Evolutionary conservation across 2,329 filamentous ascomycete species (phyloP).

Genomic region (Plenodomus lindquistii): DNA sequence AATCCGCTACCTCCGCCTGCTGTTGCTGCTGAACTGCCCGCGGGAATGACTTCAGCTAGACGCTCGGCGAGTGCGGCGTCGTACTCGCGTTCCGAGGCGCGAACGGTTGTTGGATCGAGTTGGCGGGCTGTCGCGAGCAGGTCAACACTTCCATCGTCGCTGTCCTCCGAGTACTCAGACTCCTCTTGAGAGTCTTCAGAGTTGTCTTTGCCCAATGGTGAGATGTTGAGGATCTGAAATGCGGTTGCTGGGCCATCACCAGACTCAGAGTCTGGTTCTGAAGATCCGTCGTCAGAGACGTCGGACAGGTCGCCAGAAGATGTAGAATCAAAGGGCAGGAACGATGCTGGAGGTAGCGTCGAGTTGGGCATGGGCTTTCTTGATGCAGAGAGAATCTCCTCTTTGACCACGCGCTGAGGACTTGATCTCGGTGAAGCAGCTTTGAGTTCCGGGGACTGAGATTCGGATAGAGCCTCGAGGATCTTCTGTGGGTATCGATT

Average conservation of each 20-base stretch:
- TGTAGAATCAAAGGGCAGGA: constrained; percentile 45
- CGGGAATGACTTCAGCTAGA: constrained; percentile 53
- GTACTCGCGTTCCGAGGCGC: constrained; percentile 51
- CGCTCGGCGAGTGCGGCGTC: constrained; percentile 53
- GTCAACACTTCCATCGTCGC: constrained; percentile 48
- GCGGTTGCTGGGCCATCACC: constrained; percentile 24
- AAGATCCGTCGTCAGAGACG: constrained; percentile 25
- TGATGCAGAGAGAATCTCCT: constrained; percentile 70
- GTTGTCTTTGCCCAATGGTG: constrained; percentile 9
- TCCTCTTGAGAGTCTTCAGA: constrained; percentile 16
- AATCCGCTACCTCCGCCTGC: constrained; percentile 55
- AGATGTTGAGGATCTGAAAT: constrained; percentile 36
- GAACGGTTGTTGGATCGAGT: constrained; percentile 48
- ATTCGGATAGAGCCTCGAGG: constrained; percentile 35
- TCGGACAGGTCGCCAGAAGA: constrained; percentile 43
- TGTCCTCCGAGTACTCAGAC: constrained; percentile 37
- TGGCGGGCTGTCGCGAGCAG: constrained; percentile 51
- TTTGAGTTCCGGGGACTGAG: constrained; percentile 5
- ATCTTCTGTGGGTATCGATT: constrained; percentile 37
- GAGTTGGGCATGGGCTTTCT: constrained; percentile 61
- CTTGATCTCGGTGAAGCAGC: constrained; percentile 5
- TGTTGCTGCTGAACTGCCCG: constrained; percentile 54
- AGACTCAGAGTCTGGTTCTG: constrained; percentile 24
- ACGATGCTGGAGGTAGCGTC: constrained; percentile 50
- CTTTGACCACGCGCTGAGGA: constrained; percentile 53